Conservation (phyloP, 2,329 filamentous ascomycete genomes). For the Cordyceps tenuipes region DNA sequence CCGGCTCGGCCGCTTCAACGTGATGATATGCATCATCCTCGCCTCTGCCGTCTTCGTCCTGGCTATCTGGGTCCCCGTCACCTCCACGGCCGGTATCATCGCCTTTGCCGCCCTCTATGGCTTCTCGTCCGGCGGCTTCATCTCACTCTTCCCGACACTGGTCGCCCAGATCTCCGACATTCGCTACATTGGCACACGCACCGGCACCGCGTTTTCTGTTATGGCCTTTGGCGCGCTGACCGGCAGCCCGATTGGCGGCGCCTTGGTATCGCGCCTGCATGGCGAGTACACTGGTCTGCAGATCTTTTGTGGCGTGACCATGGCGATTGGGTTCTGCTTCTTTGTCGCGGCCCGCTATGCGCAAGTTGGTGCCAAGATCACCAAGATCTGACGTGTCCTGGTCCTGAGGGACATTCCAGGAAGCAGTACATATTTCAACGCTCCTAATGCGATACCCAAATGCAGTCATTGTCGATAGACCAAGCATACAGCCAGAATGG, state of each 20-base stretch:
- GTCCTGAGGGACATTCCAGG: too few species aligned
- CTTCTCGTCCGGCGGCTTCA: conserved; percentile 59
- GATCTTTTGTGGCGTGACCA: conserved; percentile 53
- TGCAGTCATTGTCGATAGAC: not conserved
- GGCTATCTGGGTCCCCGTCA: conserved; percentile 41
- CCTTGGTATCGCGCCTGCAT: conserved; percentile 42
- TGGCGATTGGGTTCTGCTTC: conserved; percentile 23
- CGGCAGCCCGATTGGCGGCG: conserved; percentile 60
- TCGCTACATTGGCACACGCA: conserved; percentile 59
- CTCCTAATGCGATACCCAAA: not conserved
- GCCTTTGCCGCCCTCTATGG: conserved; percentile 61
- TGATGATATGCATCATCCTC: conserved; percentile 43
- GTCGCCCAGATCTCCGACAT: conserved; percentile 65
- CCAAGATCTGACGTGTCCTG: not conserved
- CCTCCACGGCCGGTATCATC: conserved; percentile 48
- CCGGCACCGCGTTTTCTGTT: conserved; percentile 54
- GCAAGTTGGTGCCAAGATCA: conserved; percentile 25
- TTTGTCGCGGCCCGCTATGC: conserved; percentile 25
- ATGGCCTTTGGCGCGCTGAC: conserved; percentile 57
- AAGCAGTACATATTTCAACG: not conserved
- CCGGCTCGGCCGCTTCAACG: conserved; percentile 36
- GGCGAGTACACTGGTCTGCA: conserved; percentile 53
- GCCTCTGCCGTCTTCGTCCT: conserved; percentile 38
- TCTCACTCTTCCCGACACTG: conserved; percentile 53
- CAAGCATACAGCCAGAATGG: not conserved